phyloP scores from a whole-genome alignment of 2,329 filamentous ascomycete genomes.

The Huntiella abstrusa region DNA sequence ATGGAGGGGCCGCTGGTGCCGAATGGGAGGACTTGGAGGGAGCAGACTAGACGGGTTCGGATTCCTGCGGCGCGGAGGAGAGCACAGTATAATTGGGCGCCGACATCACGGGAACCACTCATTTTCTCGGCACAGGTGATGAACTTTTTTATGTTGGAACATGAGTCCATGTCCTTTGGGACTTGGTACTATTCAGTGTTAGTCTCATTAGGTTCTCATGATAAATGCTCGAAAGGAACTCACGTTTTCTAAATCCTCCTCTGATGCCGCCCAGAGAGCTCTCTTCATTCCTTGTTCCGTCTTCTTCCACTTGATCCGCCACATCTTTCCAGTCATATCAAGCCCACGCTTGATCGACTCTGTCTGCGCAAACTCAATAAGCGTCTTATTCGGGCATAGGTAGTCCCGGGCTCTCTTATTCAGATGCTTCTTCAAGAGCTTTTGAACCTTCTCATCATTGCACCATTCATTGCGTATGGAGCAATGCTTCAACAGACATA shows the following conservation, averaged over 20 bases:
- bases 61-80: constrained; percentile 69
- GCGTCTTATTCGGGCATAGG: constrained; percentile 46
- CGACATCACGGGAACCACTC: constrained; percentile 71
- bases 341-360: constrained; percentile 64
- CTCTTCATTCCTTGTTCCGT: constrained; percentile 51
- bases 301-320: constrained; percentile 50
- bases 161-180: constrained; percentile 45
- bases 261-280: constrained; percentile 56
- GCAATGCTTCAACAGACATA: constrained; percentile 65
- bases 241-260: constrained; percentile 40
- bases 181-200: constrained; percentile 29
- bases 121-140: constrained; percentile 46
- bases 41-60: constrained; percentile 69
- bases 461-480: constrained; percentile 74
- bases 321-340: constrained; percentile 47
- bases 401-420: constrained; percentile 45
- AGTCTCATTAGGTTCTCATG: constrained; percentile 11
- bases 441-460: constrained; percentile 54
- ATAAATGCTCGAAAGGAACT: constrained; percentile 12
- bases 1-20: constrained; percentile 32
- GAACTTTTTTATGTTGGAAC: constrained; percentile 56
- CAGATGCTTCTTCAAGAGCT: constrained; percentile 43
- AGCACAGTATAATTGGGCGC: constrained; percentile 79
- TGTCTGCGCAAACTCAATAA: constrained; percentile 57
- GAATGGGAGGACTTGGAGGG: constrained; percentile 66